Base-by-base conservation (phyloP, 768 basidiomycete species). In the Floccularia luteovirens region DNA sequence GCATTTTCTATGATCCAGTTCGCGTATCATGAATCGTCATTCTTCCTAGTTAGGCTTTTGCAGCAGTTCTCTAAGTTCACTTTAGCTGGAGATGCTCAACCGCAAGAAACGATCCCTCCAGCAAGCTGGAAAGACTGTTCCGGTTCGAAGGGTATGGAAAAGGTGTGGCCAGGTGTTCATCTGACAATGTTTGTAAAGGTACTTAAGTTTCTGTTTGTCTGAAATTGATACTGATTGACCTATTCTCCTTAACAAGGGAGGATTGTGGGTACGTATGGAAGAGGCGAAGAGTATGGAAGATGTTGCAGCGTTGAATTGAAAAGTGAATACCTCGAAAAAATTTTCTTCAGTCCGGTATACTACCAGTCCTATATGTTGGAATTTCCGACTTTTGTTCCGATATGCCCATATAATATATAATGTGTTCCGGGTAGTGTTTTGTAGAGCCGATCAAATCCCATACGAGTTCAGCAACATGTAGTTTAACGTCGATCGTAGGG, bases 21-120 rank as follows among this genome's bases (percentile, higher is more conserved):
- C 45, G 78, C 78, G 3, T 78, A 79, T 53, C 72, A 76, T 43
- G 74, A 76, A 50, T 53, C 67, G 2, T 75, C 74, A 0, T 79
- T 71, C 52, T 72, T 77, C 56, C 59, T 80, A 14, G 60, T 76
- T 36, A 60, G 70, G 6, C 52, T 79, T 1, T 49, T 81, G 6
- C 78, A 81, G 50, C 52, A 48, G 6, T 76, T 76, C 51, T 62
- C 61, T 4, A 53, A 55, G 0, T 56, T 80, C 38, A 49, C 52
- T 2, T 55, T 78, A n/a, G 68, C 63, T n/a, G 24, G 19, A 10
- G 65, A 70, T 24, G 67, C 64, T 2, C 72, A 74, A 24, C 56
- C 62, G 7, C 53, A 60, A 4, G 63, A 56, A 16, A 57, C 62
- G 0, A 54, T 56, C 20, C 67, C 69, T 2, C 72, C 74, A 0